Conservation (phyloP, 2,329 filamentous ascomycete species). For the Stagonosporopsis vannaccii region DNA sequence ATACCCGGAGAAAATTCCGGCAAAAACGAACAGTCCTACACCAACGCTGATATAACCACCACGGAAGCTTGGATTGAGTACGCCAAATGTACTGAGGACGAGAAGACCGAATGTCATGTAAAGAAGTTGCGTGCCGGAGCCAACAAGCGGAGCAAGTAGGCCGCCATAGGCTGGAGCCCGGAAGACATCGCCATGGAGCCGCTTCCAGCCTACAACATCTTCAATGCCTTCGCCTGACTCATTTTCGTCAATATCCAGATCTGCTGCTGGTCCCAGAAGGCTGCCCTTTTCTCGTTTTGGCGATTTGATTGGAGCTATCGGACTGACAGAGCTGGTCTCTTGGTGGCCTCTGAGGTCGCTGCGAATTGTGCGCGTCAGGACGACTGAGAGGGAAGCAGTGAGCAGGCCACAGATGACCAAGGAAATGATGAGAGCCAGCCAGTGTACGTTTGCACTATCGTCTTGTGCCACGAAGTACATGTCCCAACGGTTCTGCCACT, state of each 20-base stretch:
- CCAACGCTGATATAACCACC: conserved; percentile 88
- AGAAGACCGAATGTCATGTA: conserved; percentile 81
- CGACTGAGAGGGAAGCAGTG: conserved; percentile 80
- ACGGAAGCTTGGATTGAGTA: conserved; percentile 87
- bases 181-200: conserved; percentile 89
- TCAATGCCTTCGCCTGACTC: conserved; percentile 76
- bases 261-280: conserved; percentile 67
- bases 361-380: conserved; percentile 78
- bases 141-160: conserved; percentile 79
- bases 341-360: conserved; percentile 79
- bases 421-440: conserved; percentile 88
- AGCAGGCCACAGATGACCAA: conserved; percentile 81
- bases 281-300: conserved; percentile 64
- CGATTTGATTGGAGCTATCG: conserved; percentile 31
- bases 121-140: conserved; percentile 85
- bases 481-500: conserved; percentile 88
- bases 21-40: conserved; percentile 82
- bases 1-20: conserved; percentile 84
- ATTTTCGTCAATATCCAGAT: conserved; percentile 63
- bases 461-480: conserved; percentile 89
- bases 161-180: conserved; percentile 73
- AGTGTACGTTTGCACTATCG: conserved; percentile 81
- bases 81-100: conserved; percentile 74
- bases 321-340: conserved; percentile 59
- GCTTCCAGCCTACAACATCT: conserved; percentile 86